Evolutionary conservation across 805 yeast genomes (phyloP), one percentile per base, ranked within the genome.

Genomic region (Naumovozyma baii): DNA sequence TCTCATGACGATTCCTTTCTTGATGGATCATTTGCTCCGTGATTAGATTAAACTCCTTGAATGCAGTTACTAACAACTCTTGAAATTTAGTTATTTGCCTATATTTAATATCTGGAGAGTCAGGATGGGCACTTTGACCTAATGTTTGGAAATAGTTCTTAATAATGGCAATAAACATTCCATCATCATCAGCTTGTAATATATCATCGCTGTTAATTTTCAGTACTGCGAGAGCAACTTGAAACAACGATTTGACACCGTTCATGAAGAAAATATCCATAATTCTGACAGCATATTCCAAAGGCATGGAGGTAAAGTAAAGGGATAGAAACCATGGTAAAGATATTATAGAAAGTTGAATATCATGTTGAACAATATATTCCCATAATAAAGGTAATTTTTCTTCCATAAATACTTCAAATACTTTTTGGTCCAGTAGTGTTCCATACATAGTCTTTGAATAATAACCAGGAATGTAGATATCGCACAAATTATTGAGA

Each of bases 391-490:
- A 57, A 1, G 98, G 98, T 81, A 92, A 77, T 0, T 92, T 85
- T 40, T 81, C 83, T 55, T 82, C 84, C 1, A 92, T 95, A 39
- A 92, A 70, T 0, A 85, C 74, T 61, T 92, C 98, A 57, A 92
- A 84, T 1, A 92, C 98, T 50, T 79, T 76, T 64, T 92, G 98
- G 57, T 92, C 99, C 29, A 92, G 66, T 22, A 92, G 65, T 1
- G 96, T 92, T 18, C 99, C 99, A 54, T 90, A 90, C 98, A 92
- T 92, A 0, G 96, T 90, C 52, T 78, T 85, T 2, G 97, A 88
- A 55, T 92, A 92, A 61, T 92, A 92, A 0, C 98, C 98, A 0
- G 97, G 97, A 3, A 87, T 83, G 43, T 83, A 74, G 31, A 77
- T 73, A 43, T 87, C 95, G 64, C 96, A 87, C 2, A 92, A 62